A percentile compares a stretch with the other conserved stretches of the same genome.
phyloP scores from a whole-genome alignment of 495 filamentous ascomycete species.

The Terfezia claveryi region DNA sequence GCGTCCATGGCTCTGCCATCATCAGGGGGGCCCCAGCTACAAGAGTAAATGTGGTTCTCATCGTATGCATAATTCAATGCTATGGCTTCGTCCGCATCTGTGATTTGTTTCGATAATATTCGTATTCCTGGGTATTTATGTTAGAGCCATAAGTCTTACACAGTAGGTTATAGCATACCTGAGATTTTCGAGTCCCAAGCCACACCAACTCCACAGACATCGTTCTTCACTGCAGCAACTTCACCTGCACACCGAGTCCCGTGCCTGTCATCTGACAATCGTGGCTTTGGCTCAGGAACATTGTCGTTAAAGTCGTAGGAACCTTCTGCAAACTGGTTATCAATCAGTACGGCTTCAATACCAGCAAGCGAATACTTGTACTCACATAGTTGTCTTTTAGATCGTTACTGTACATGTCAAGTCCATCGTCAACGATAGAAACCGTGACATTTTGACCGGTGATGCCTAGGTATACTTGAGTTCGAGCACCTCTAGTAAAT shows the following conservation, averaged over 20 bases:
- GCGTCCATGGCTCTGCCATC: constrained; percentile 86
- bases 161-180: constrained; percentile 20
- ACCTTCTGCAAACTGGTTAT: constrained; percentile 52
- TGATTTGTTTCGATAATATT: constrained; percentile 74
- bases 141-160: neutral
- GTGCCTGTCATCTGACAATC: constrained; percentile 60
- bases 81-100: constrained; percentile 74
- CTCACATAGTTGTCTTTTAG: constrained; percentile 50
- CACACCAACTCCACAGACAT: constrained; percentile 88
- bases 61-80: constrained; percentile 84
- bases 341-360: neutral
- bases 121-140: constrained; percentile 31
- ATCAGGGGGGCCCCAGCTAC: constrained; percentile 92
- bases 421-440: constrained; percentile 84
- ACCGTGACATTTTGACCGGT: constrained; percentile 77
- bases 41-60: constrained; percentile 90
- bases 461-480: constrained; percentile 22
- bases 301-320: constrained; percentile 93
- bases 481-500: neutral
- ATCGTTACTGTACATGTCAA: constrained; percentile 94
- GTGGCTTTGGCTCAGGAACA: constrained; percentile 51
- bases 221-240: constrained; percentile 70
- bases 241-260: constrained; percentile 91
- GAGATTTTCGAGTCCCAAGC: constrained; percentile 80
- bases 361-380: neutral